phyloP scores from a whole-genome alignment of 106 monocot genomes.

The Amphibolis antarctica region DNA sequence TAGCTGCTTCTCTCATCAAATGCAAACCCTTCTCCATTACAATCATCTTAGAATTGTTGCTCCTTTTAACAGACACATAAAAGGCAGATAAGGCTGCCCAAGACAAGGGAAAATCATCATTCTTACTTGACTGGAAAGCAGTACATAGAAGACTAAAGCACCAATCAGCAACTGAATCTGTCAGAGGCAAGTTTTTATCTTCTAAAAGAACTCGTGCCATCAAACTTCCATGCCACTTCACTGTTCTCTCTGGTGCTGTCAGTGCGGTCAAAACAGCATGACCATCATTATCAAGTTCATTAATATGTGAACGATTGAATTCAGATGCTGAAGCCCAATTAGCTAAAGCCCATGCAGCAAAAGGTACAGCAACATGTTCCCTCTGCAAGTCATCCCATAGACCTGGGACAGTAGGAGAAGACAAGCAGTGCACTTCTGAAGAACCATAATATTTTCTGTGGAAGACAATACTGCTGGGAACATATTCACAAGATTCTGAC shows the following conservation, averaged over 20 bases:
- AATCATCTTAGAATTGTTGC: conserved; percentile 43
- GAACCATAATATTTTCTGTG: conserved; percentile 19
- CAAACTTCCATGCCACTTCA: conserved; percentile 96
- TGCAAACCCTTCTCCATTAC: conserved; percentile 65
- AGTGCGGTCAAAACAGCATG: conserved; percentile 67
- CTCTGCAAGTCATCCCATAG: conserved; percentile 97
- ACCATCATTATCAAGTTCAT: conserved; percentile 91
- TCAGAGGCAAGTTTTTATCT: conserved; percentile 61
- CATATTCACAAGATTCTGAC: conserved; percentile 6
- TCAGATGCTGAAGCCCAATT: conserved; percentile 94
- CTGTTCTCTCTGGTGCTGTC: conserved; percentile 79
- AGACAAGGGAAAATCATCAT: conserved; percentile 53
- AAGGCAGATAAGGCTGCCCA: conserved; percentile 73
- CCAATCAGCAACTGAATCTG: conserved; percentile 78
- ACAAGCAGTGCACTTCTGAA: conserved; percentile 14
- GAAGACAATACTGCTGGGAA: conserved; percentile 2
- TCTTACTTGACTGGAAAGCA: conserved; percentile 57
- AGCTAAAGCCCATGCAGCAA: conserved; percentile 99
- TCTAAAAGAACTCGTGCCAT: conserved; percentile 75
- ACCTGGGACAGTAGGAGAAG: conserved; percentile 50
- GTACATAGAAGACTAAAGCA: conserved; percentile 76
- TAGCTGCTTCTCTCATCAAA: conserved; percentile 67
- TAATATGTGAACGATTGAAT: conserved; percentile 61
- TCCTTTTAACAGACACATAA: conserved; percentile 63
- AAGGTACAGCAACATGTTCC: conserved; percentile 94